A percentile compares a stretch with the other conserved stretches of the same genome.
Conservation (phyloP, 768 basidiomycete genomes). For the Cyathus striatus region DNA sequence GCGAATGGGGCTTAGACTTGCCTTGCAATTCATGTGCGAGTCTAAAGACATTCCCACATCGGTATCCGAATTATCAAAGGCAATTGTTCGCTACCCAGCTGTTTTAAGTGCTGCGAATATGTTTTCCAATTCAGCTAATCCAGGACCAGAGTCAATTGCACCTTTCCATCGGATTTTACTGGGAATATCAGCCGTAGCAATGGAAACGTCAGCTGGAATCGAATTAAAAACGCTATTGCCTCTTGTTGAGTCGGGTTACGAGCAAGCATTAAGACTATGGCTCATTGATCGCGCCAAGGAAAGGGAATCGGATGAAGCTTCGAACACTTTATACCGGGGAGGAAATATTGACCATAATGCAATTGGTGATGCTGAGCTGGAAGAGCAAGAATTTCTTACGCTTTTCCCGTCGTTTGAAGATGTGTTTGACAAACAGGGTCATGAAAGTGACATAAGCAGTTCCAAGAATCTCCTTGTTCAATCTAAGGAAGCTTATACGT, state of each 20-base stretch:
- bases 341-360: slow-evolving; percentile 48
- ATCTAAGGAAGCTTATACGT: slow-evolving; percentile 9
- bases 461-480: slow-evolving; percentile 1
- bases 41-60: slow-evolving; percentile 14
- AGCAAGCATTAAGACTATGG: slow-evolving; percentile 79
- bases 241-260: slow-evolving; percentile 49
- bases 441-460: neutral
- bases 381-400: slow-evolving; percentile 77
- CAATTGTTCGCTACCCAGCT: slow-evolving; percentile 52
- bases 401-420: slow-evolving; percentile 86
- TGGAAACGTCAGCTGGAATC: slow-evolving; percentile 40
- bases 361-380: slow-evolving; percentile 65
- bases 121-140: slow-evolving; percentile 16
- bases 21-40: slow-evolving; percentile 14
- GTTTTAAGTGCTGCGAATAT: slow-evolving; percentile 34
- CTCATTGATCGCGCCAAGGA: slow-evolving; percentile 70
- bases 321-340: slow-evolving; percentile 73
- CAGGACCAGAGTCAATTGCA: slow-evolving; percentile 20
- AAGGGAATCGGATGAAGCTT: slow-evolving; percentile 54
- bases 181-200: slow-evolving; percentile 38
- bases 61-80: slow-evolving; percentile 16
- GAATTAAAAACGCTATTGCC: slow-evolving; percentile 21
- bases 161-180: slow-evolving; percentile 43
- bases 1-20: slow-evolving; percentile 67
- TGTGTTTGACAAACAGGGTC: slow-evolving; percentile 27